phyloP scores from a whole-genome alignment of 177 flowering plant genomes.

The Vitis hybrid region DNA sequence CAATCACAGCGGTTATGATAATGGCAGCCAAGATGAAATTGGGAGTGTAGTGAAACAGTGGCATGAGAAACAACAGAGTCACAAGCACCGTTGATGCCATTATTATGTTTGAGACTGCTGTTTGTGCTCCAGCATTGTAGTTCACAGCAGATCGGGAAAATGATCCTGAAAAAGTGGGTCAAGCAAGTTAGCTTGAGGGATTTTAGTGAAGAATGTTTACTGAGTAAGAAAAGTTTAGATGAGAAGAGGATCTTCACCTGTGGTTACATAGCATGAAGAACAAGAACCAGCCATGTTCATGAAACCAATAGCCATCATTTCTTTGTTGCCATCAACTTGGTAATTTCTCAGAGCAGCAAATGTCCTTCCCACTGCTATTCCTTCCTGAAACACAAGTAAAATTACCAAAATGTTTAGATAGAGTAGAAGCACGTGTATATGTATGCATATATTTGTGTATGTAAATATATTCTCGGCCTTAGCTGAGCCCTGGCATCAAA shows the following conservation, averaged over 20 bases:
- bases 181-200: background rate
- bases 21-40: conserved; percentile 64
- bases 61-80: conserved; percentile 72
- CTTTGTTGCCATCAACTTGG: conserved; percentile 83
- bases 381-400: conserved; percentile 38
- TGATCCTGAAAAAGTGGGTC: conserved; percentile 44
- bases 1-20: conserved; percentile 69
- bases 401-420: background rate
- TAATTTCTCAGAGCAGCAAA: conserved; percentile 64
- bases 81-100: conserved; percentile 63
- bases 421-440: background rate
- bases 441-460: background rate
- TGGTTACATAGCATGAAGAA: conserved; percentile 69
- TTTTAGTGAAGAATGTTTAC: background rate
- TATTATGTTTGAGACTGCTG: conserved; percentile 62
- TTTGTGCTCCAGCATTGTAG: conserved; percentile 70
- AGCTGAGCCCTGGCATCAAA: no score
- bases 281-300: conserved; percentile 79
- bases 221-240: background rate
- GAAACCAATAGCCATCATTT: conserved; percentile 78
- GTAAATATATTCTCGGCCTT: no score
- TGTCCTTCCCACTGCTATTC: conserved; percentile 79
- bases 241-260: conserved; percentile 33
- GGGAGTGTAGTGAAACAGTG: conserved; percentile 66
- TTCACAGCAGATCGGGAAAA: conserved; percentile 75